These are phyloP conservation scores for Mucor piriformis DNA, from an alignment of 371 early-diverging fungal genomes.

Conservation along the genomic window DNA sequence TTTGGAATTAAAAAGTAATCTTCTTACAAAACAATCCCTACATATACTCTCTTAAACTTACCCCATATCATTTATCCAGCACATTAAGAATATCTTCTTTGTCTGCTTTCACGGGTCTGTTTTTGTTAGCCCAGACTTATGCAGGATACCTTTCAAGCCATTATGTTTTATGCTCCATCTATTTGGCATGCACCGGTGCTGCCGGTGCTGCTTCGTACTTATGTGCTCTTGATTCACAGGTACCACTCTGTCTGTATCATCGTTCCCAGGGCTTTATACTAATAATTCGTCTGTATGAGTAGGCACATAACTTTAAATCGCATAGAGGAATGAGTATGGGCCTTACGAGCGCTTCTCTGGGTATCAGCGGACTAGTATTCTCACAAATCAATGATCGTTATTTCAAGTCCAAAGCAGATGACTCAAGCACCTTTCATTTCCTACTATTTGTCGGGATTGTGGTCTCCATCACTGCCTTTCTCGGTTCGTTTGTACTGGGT, in stretches of 20 bases:
- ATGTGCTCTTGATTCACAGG: constrained; percentile 51
- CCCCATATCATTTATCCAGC: constrained; percentile 8
- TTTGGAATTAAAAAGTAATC: constrained; percentile 34
- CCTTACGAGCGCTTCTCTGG: constrained; percentile 44
- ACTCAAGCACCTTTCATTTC: constrained; percentile 34
- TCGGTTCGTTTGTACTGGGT: constrained; percentile 42
- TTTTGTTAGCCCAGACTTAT: constrained; percentile 48
- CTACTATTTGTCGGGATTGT: constrained; percentile 36
- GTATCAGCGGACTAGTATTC: constrained; percentile 50
- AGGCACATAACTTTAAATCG: constrained; percentile 43
- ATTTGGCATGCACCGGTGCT: constrained; percentile 37
- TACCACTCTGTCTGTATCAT: constrained; percentile 1
- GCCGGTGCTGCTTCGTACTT: constrained; percentile 50
- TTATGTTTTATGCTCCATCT: constrained; percentile 41
- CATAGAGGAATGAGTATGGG: constrained; percentile 54
- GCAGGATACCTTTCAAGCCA: constrained; percentile 32
- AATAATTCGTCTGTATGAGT: neutral
- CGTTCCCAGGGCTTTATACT: neutral
- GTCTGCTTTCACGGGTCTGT: constrained; percentile 25
- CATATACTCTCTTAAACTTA: no score
- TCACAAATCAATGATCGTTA: constrained; percentile 50
- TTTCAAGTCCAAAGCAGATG: constrained; percentile 27
- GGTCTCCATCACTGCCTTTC: constrained; percentile 20
- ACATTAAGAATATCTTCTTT: constrained; percentile 18
- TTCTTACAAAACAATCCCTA: no score